Evolutionary conservation across 345 rosid species (phyloP).

Genomic region (Aquilaria sinensis): DNA sequence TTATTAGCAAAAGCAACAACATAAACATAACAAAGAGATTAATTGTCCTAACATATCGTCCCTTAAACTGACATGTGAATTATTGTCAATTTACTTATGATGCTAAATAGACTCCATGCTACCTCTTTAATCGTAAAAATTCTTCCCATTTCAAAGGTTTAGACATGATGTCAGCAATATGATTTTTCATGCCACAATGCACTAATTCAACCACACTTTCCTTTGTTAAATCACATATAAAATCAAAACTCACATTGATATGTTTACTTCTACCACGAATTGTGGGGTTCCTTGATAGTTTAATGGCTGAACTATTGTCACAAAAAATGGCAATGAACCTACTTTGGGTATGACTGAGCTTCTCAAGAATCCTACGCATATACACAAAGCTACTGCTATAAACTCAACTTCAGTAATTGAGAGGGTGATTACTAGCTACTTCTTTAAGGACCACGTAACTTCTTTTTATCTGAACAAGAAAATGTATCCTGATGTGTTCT

Average conservation of each 20-base stretch:
- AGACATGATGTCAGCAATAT: too few species aligned
- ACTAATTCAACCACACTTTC: not conserved
- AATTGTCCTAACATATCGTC: too few species aligned
- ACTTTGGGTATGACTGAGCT: too few species aligned
- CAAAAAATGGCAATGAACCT: not conserved
- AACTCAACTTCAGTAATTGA: not conserved
- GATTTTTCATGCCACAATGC: too few species aligned
- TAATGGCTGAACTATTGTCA: not conserved
- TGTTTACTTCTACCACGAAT: not conserved
- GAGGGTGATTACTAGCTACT: not conserved
- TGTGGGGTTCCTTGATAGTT: not conserved
- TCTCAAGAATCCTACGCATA: too few species aligned
- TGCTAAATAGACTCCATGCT: too few species aligned
- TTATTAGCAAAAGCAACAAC: too few species aligned
- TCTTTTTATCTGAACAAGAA: not conserved
- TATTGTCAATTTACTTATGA: too few species aligned
- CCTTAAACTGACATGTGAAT: too few species aligned
- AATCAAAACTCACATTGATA: not conserved
- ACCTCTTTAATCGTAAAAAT: too few species aligned
- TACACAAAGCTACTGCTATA: not conserved
- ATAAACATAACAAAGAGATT: too few species aligned
- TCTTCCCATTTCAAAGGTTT: too few species aligned
- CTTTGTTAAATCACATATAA: not conserved
- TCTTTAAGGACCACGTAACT: not conserved
- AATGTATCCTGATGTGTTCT: not conserved